These are phyloP conservation scores for Alternaria panax DNA, from an alignment of 2,329 filamentous ascomycete species.

Conservation along the genomic window DNA sequence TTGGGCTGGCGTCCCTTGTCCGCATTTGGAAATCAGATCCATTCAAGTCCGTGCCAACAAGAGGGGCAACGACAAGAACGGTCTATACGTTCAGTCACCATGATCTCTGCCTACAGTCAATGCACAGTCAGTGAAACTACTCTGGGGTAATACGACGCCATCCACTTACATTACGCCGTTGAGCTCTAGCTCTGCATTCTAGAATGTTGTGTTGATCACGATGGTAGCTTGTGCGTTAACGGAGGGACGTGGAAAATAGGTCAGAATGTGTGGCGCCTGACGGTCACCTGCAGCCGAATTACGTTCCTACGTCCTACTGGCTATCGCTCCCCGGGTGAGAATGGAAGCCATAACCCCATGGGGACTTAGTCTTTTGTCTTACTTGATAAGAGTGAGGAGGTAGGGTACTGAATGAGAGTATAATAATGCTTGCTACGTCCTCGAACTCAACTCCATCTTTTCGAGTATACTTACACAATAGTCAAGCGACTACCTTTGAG, in stretches of 20 bases:
- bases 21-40: constrained; percentile 42
- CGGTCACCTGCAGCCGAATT: constrained; percentile 30
- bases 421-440: constrained; percentile 29
- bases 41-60: constrained; percentile 36
- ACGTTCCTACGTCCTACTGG: constrained; percentile 36
- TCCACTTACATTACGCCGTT: constrained; percentile 13
- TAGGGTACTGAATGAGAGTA: constrained; percentile 20
- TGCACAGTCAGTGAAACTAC: constrained; percentile 22
- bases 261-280: constrained; percentile 30
- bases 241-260: constrained; percentile 13
- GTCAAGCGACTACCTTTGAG: neutral
- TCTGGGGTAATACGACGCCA: constrained; percentile 11
- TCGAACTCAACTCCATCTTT: constrained; percentile 15
- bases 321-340: constrained; percentile 20
- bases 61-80: constrained; percentile 37
- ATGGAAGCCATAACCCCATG: constrained; percentile 43
- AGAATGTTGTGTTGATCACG: constrained; percentile 30
- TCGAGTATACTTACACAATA: neutral
- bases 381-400: constrained; percentile 38
- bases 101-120: constrained; percentile 23
- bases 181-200: constrained; percentile 15
- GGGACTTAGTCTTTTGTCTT: constrained; percentile 30
- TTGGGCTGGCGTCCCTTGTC: constrained; percentile 33
- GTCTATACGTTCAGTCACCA: constrained; percentile 31
- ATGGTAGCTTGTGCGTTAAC: constrained; percentile 26